Base-by-base conservation (phyloP, 2,329 filamentous ascomycete genomes). In the Stachybotrys chlorohalonatus region DNA sequence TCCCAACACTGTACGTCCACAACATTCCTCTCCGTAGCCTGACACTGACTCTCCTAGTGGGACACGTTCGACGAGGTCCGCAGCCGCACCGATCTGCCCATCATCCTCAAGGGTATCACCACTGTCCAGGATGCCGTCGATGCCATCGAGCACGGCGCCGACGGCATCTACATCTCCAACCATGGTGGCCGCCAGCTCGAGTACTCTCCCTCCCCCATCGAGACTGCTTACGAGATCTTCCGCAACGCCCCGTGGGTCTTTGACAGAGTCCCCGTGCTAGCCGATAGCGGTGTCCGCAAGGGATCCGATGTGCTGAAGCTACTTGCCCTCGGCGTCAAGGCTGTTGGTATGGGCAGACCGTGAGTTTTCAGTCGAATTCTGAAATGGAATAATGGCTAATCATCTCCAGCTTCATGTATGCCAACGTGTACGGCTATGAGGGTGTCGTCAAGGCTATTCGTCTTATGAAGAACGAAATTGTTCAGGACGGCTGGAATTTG, bases 381-480 rank as follows among this genome's bases (percentile, higher is more conserved):
- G n/a, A 11, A 13, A 42, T 13, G 2, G 2, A 11, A 8, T 7
- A n/a, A 47, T 3, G 16, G 9, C 46, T 24, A n/a, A 24, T 47
- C 16, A 16, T 47, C n/a, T 39, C 48, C 9, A 51, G 56, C 2
- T 66, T 75, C 58, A 75, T 79, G 73, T 79, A 70, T 58, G 68
- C 73, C 47, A 77, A 77, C 58, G 63, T 70, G 42, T 79, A 74
- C 58, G 76, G 76, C 5, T 62, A 66, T 17, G 68, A 70, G 15
- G 76, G 76, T 39, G 75, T 79, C 2, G 61, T 63, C 52, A 70
- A 69, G 62, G 69, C 67, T 7, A 72, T 76, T 54, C 59, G 72
- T 42, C 70, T 78, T 32, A 62, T 78, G 56, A 76, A 75, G 68
- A 66, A 72, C 47, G 75, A 77, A 64, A 66, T 77, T 51, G 16